Base-by-base conservation (phyloP, 108 stramenopile genomes). In the Asterionellopsis glacialis region DNA sequence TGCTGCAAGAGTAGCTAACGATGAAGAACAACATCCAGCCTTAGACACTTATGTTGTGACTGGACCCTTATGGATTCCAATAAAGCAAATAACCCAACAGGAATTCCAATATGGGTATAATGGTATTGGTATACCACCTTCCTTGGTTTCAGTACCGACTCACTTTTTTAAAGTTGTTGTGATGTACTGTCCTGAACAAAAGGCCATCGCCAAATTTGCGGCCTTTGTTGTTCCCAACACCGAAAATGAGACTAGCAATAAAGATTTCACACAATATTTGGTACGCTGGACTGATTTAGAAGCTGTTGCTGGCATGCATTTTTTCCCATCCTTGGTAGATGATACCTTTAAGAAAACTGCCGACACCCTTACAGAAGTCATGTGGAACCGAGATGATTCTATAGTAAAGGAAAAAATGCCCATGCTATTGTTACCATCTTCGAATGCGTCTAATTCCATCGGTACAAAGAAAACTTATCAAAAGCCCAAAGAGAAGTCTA, bases 151-250 rank as follows among this genome's bases (percentile, higher is more conserved):
- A 3, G 92, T 93, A 10, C 92, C 92, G 13, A 89, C 92, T 11
- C 92, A 93, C 56, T 90, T 93, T 52, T 93, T 76, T 69, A 93
- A 93, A 65, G 76, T 93, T 10, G 69, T 91, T 9, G 75, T 72
- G 7, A 65, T 79, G 14, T 43, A 50, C 33, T 21, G 56, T 11
- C 42, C 65, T 0, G 52, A 47, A 15, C 7, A 50, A 1, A 33
- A 39, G 15, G 50, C 41, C 5, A 79, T 80, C 59, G 45, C 39
- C 16, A 38, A 70, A 21, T 87, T 86, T 62, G 88, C 89, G 19
- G 88, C 89, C 59, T 94, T 94, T 75, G 88, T 90, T 11, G 52
- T 94, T 49, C 83, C 87, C 39, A 90, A 94, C 61, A 49, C 65
- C 33, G 74, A 82, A 33, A 12, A 19, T 12, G 42, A 23, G 33